Conservation (phyloP, 1,284 basidiomycete species). For the Meripilus lineatus region DNA sequence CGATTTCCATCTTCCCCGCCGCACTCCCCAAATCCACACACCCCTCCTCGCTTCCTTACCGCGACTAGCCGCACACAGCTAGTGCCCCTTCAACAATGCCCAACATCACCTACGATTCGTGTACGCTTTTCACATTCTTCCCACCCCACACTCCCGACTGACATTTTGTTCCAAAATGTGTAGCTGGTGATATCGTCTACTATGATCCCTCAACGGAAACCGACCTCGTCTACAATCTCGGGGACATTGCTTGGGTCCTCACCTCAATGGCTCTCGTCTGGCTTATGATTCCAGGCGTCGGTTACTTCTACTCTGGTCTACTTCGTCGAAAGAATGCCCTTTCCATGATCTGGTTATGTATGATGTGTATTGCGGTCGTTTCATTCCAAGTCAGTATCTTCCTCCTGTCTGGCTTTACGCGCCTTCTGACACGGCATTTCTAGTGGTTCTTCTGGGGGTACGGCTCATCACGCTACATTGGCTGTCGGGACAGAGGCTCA, state of each 20-base stretch:
- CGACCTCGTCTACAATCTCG: conserved; percentile 56
- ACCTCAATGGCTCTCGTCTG: conserved; percentile 74
- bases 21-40: conserved; percentile 5
- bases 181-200: conserved; percentile 26
- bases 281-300: conserved; percentile 91
- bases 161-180: background rate
- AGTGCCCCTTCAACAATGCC: conserved; percentile 31
- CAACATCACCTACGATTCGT: conserved; percentile 48
- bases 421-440: conserved; percentile 13
- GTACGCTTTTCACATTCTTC: conserved; percentile 25
- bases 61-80: conserved; percentile 6
- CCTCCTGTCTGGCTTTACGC: conserved; percentile 11
- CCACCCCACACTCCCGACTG: background rate
- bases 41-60: background rate
- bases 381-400: conserved; percentile 38
- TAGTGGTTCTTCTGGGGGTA: conserved; percentile 48
- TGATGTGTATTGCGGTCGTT: conserved; percentile 65
- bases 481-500: background rate
- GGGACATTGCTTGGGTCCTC: conserved; percentile 80
- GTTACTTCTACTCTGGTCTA: conserved; percentile 88
- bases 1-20: conserved; percentile 4
- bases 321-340: conserved; percentile 87
- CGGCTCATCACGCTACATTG: conserved; percentile 5
- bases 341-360: conserved; percentile 85
- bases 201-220: conserved; percentile 36